phyloP scores from a whole-genome alignment of 225 moss, liverwort and hornwort species.

The Bryoerythrophyllum caledonicum region DNA sequence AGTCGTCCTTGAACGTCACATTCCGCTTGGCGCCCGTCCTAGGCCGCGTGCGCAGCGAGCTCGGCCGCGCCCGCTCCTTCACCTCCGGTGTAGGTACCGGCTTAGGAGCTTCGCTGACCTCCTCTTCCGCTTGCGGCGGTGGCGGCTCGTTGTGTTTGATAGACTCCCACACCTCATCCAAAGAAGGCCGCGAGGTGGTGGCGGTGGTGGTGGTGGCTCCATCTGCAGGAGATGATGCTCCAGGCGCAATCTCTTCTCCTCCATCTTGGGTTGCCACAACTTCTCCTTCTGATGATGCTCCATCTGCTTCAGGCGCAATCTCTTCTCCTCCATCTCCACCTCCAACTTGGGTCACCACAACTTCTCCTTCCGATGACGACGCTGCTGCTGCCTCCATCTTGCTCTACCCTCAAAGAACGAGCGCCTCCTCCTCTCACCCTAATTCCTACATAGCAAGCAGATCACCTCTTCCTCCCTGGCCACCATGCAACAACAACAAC shows the following conservation, averaged over 20 bases:
- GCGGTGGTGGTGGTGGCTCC: too few species aligned
- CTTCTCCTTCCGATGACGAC: background rate
- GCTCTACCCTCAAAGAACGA: background rate
- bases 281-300: background rate
- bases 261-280: too few species aligned
- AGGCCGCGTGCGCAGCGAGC: slow-evolving; percentile 57
- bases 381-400: slow-evolving; percentile 13
- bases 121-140: slow-evolving; percentile 1
- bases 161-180: slow-evolving; percentile 44
- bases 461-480: background rate
- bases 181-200: slow-evolving; percentile 21
- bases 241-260: too few species aligned
- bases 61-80: slow-evolving; percentile 36
- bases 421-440: background rate
- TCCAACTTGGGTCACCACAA: background rate
- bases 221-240: too few species aligned
- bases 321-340: slow-evolving; percentile 2
- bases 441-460: background rate
- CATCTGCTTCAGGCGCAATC: background rate
- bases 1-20: slow-evolving; percentile 60
- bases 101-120: background rate
- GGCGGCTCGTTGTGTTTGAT: slow-evolving; percentile 11
- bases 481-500: too few species aligned
- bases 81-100: slow-evolving; percentile 18
- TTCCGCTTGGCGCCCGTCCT: slow-evolving; percentile 52